Conservation (phyloP, 169 alveolate genomes). For the Eimeria tenella region DNA sequence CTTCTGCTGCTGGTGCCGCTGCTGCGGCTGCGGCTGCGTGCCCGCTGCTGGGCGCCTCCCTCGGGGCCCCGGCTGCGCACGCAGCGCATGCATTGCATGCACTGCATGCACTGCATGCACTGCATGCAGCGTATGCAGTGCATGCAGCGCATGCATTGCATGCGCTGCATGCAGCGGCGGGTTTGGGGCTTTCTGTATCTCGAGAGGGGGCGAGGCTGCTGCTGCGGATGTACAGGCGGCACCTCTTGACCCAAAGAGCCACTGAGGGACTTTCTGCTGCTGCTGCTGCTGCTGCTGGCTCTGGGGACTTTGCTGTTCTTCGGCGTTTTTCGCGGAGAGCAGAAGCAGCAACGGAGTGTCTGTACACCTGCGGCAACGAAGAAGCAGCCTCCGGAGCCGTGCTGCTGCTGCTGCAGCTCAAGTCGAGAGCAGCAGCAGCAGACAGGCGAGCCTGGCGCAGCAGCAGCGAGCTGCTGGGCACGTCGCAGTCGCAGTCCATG, state of each 20-base stretch:
- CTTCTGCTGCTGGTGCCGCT: neutral
- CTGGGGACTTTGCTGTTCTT: neutral
- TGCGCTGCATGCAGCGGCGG: neutral
- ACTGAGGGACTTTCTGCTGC: neutral
- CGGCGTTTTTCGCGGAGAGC: neutral
- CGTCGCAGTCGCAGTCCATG: slow-evolving; percentile 9
- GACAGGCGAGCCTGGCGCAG: neutral
- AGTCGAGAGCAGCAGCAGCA: neutral
- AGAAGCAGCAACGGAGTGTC: slow-evolving; percentile 5
- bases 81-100: too few relatives aligned
- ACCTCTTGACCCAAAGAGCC: neutral
- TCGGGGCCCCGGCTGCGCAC: too few relatives aligned
- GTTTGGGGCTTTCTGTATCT: neutral
- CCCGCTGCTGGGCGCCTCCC: too few relatives aligned
- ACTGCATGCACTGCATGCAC: too few relatives aligned
- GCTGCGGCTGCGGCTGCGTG: neutral
- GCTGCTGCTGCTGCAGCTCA: neutral
- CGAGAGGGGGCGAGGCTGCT: neutral
- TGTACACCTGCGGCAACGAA: neutral
- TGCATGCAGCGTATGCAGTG: too few relatives aligned
- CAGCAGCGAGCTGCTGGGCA: neutral
- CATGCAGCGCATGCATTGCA: too few relatives aligned
- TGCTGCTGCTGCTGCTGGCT: too few relatives aligned
- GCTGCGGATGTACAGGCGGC: neutral
- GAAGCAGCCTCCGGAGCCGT: neutral